Percentiles rank a stretch among this genome's conserved stretches.
phyloP scores from a whole-genome alignment of 192 early-diverging fungal genomes.

The Paraglomus occultum region DNA sequence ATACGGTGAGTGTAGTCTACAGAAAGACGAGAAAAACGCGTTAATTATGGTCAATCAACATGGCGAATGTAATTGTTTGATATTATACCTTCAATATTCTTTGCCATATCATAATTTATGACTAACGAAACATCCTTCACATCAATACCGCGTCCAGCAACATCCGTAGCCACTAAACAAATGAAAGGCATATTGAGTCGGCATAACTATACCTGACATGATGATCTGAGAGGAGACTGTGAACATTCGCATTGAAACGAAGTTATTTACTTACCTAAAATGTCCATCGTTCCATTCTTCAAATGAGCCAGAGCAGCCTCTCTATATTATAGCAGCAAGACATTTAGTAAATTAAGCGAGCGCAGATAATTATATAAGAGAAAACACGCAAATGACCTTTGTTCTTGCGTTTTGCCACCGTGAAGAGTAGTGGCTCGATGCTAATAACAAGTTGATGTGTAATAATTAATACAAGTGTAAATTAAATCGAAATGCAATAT shows the following conservation, averaged over 20 bases:
- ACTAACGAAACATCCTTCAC: conserved; percentile 96
- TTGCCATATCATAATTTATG: conserved; percentile 98
- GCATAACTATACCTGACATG: background rate
- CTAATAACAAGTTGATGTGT: conserved; percentile 31
- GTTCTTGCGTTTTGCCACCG: conserved; percentile 97
- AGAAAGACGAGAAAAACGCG: conserved; percentile 8
- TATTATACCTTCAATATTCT: conserved; percentile 84
- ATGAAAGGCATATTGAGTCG: background rate
- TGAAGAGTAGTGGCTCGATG: conserved; percentile 80
- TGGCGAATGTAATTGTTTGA: conserved; percentile 19
- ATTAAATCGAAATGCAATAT: too few relatives aligned
- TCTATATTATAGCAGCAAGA: conserved; percentile 36
- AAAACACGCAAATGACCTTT: conserved; percentile 47
- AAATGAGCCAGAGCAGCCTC: conserved; percentile 81
- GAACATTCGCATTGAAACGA: too few relatives aligned
- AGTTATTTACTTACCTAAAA: conserved; percentile 49
- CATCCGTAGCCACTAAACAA: conserved; percentile 86
- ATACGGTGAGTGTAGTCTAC: conserved; percentile 97
- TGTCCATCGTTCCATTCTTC: conserved; percentile 76
- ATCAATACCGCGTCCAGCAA: conserved; percentile 99
- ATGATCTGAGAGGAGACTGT: background rate
- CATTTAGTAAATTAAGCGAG: background rate
- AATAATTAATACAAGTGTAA: too few relatives aligned
- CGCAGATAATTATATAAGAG: background rate
- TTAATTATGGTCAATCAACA: background rate